Evolutionary conservation across 805 yeast species (phyloP), one percentile per base, ranked within the genome.

Genomic region (Candida tammaniensis): DNA sequence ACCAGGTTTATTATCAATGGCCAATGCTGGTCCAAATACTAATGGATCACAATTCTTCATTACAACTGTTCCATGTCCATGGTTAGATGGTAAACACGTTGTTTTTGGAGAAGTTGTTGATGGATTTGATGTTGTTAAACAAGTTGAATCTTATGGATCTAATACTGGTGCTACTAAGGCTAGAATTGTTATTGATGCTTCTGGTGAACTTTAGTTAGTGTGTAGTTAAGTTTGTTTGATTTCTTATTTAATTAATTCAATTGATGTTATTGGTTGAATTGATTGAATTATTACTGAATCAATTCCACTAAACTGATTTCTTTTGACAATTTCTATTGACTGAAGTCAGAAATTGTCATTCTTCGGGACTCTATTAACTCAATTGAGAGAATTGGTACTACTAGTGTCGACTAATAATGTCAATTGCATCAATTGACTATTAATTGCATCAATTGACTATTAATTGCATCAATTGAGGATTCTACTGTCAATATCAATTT

Each of bases 11-110:
- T 66, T 86, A 56, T 86, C 94, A 26, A 86, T 86, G 96, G 96
- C 96, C 44, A 86, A 86, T 51, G 83, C 91, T 39, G 96, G 96
- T 50, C 91, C 91, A 63, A 82, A 84, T 77, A 84, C 95, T 59
- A 86, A 86, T 59, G 93, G 95, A 16, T 84, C 94, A 17, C 96
- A 86, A 66, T 86, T 86, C 67, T 86, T 86, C 70, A 80, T 86
- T 58, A 83, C 94, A 51, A 82, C 89, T 36, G 87, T 80, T 30
- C 73, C 80, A 51, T 74, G 82, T 51, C 81, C 86, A 44, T 82
- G 86, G 86, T 75, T 81, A 61, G 86, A 81, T 54, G 88, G 87
- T 42, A 76, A 76, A 57, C 88, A 81, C 65, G 85, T 79, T 59
- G 88, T 81, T 36, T 81, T 80, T 46, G 88, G 88, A 61, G 86